These are phyloP conservation scores for Scytalidium sp. DNA, from an alignment of 2,329 filamentous ascomycete genomes.

Conservation along the genomic window DNA sequence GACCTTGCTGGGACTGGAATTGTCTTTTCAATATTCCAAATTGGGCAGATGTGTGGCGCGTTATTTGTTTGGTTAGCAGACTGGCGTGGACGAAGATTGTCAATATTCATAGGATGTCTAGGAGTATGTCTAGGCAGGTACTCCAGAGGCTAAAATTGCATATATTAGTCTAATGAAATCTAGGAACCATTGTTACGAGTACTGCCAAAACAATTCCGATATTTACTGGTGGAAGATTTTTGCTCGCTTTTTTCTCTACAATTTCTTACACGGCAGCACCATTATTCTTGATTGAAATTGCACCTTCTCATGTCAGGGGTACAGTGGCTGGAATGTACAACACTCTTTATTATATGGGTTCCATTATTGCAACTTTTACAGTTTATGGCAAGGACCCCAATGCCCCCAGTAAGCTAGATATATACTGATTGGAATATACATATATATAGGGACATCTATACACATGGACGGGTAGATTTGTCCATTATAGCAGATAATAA, in stretches of 20 bases:
- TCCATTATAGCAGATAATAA: conserved; percentile 14
- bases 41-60: conserved; percentile 39
- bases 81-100: conserved; percentile 42
- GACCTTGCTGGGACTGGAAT: conserved; percentile 34
- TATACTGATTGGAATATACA: not conserved
- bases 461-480: not conserved
- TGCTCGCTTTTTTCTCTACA: conserved; percentile 51
- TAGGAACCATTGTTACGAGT: conserved; percentile 46
- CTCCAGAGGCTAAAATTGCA: not conserved
- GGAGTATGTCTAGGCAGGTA: conserved; percentile 41
- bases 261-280: conserved; percentile 55
- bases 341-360: conserved; percentile 42
- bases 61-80: conserved; percentile 44
- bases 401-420: not conserved
- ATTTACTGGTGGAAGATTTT: conserved; percentile 51
- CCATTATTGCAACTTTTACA: conserved; percentile 40
- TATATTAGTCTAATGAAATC: conserved; percentile 32
- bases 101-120: conserved; percentile 45
- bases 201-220: conserved; percentile 33
- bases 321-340: conserved; percentile 54
- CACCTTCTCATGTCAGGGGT: conserved; percentile 56
- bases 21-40: conserved; percentile 35
- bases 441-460: not conserved
- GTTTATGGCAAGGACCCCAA: conserved; percentile 16
- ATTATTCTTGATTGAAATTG: conserved; percentile 57